Evolutionary conservation across 768 basidiomycete species (phyloP), one percentile per base, ranked within the genome.

Genomic region (Leucosporidium scottii): DNA sequence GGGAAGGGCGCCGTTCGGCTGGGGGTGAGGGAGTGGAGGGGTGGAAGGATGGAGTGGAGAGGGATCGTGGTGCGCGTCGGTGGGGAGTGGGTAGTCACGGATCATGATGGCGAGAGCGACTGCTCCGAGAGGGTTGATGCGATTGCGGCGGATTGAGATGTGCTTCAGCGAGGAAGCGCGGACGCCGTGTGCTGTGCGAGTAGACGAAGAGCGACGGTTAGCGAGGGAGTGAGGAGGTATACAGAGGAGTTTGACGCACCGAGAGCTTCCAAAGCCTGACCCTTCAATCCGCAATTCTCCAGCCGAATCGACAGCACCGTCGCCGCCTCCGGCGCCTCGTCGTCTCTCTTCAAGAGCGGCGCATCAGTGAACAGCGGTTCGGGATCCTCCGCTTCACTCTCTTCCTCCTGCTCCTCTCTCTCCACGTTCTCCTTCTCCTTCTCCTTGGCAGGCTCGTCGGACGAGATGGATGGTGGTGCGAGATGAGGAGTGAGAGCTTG

Each of bases 41-140:
- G 25, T 3, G 27, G 28, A 34, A 3, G 27, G 47, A 9, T 12
- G 23, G 21, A 25, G 47, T 21, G 59, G 17, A 12, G 31, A 31
- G 3, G 34, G 23, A 5, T 34, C 8, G 25, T 47, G 39, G 59
- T 44, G 39, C 39, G 39, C 39, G 28, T 70, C 69, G 28, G 63
- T 44, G 12, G 70, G 30, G 62, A 72, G 49, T 1, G 71, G 67
- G 76, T 97, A 98, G 78, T 99, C 94, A 61, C 90, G 85, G 70
- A 97, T 93, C 91, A 99, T 93, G 61, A 96, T 83, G 0, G 94
- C 93, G 18, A 98, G 82, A 0, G 92, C 89, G 8, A 98, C 91
- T 12, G 89, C 92, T 44, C 93, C 92, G 0, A 88, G 84, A 0
- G 86, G 83, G 44, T 83, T 85, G 74, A 98, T 96, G 53, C 85